Evolutionary conservation across 2,329 filamentous ascomycete genomes (phyloP).

Genomic region (Mycosphaerella sp.): DNA sequence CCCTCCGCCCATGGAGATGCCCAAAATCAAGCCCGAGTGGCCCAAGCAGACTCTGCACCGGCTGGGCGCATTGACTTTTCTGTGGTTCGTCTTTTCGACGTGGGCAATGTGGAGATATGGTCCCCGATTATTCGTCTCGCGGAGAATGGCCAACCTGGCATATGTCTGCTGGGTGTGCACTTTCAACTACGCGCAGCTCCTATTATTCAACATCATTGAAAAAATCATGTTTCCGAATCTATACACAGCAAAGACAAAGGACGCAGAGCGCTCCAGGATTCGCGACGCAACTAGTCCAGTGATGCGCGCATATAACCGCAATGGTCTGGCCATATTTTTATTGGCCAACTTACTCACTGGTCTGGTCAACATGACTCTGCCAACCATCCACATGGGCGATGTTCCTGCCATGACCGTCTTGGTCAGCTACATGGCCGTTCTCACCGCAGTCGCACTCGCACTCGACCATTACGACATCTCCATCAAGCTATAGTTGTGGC

Average conservation of each 20-base stretch:
- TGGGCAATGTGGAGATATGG: conserved; percentile 64
- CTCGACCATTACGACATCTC: conserved; percentile 62
- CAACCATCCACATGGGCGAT: conserved; percentile 67
- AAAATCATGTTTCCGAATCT: conserved; percentile 68
- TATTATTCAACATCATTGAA: conserved; percentile 73
- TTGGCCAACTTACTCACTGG: conserved; percentile 86
- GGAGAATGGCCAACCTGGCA: conserved; percentile 84
- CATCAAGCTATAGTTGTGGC: conserved; percentile 56
- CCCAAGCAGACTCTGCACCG: conserved; percentile 36
- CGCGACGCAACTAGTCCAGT: conserved; percentile 69
- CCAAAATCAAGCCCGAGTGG: conserved; percentile 24
- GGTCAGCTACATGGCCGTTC: conserved; percentile 60
- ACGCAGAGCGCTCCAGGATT: conserved; percentile 58
- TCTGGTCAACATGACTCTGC: conserved; percentile 76
- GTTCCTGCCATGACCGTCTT: conserved; percentile 66
- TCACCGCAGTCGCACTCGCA: conserved; percentile 63
- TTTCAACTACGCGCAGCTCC: conserved; percentile 80
- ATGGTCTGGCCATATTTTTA: conserved; percentile 79
- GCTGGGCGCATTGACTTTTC: conserved; percentile 57
- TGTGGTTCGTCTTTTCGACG: conserved; percentile 68
- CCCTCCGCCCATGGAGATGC: conserved; percentile 19
- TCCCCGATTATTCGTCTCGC: conserved; percentile 69
- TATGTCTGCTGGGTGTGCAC: conserved; percentile 91
- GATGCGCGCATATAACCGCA: conserved; percentile 79
- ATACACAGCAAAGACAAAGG: conserved; percentile 51